Evolutionary conservation across 306 rosid species (phyloP).

Genomic region (Castanea crenata): DNA sequence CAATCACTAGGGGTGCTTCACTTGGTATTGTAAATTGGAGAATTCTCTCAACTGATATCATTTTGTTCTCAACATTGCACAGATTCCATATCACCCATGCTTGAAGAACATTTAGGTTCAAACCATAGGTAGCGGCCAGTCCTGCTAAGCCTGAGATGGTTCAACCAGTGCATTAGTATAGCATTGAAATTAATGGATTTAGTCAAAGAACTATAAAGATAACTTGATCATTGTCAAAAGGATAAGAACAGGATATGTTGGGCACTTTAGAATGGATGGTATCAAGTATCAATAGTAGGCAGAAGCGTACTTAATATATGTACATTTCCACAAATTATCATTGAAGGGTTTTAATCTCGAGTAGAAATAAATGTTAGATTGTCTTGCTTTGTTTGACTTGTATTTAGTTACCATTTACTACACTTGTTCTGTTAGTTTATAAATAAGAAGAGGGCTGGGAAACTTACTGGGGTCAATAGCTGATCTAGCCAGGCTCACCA

Average conservation of each 20-base stretch:
- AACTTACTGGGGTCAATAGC: conserved; percentile 72
- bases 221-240: background rate
- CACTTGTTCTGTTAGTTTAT: conserved; percentile 3
- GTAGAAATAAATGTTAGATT: background rate
- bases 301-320: too few species aligned
- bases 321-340: background rate
- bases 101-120: conserved; percentile 74
- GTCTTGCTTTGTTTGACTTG: background rate
- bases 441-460: conserved; percentile 10
- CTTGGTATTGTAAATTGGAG: conserved; percentile 70
- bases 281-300: background rate
- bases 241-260: background rate
- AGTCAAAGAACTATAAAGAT: background rate
- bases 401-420: background rate
- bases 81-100: conserved; percentile 90
- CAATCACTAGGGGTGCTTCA: conserved; percentile 62
- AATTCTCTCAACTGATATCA: conserved; percentile 88
- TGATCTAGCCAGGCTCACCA: conserved; percentile 64
- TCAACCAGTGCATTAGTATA: conserved; percentile 1
- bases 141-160: conserved; percentile 76
- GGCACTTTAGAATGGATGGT: background rate
- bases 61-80: conserved; percentile 90
- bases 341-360: background rate
- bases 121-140: conserved; percentile 74
- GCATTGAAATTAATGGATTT: background rate